Percentiles rank a stretch among this genome's conserved stretches.
Conservation (phyloP, 2,329 filamentous ascomycete species). For the Aspergillus carbonarius region DNA sequence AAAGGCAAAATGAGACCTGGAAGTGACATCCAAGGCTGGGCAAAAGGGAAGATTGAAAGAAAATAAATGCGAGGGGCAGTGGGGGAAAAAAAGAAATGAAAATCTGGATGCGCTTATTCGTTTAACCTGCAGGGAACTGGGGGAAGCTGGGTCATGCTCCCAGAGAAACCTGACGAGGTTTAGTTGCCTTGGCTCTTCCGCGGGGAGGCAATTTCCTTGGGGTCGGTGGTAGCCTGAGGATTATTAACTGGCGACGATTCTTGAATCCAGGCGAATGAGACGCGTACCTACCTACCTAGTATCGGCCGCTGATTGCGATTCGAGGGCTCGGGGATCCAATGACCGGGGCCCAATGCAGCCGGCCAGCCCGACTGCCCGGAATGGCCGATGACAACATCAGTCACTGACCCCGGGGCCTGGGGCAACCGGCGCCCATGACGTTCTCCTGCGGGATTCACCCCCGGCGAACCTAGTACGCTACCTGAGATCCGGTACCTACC, state of each 20-base stretch:
- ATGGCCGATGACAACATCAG: not conserved
- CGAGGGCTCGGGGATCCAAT: not conserved
- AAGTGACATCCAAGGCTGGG: not conserved
- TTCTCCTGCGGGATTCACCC: not conserved
- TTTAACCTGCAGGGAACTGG: not conserved
- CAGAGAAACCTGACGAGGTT: not conserved
- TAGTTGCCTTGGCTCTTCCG: not conserved
- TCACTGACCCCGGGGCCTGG: not conserved
- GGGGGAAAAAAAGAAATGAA: not conserved
- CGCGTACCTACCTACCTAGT: no score
- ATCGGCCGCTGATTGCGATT: not conserved
- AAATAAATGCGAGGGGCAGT: not conserved
- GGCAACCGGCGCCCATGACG: not conserved
- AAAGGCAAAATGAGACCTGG: not conserved
- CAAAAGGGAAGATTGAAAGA: not conserved
- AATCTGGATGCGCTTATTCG: constrained; percentile 2
- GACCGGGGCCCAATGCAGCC: not conserved
- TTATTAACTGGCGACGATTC: not conserved
- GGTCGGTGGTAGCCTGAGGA: no score
- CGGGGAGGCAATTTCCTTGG: not conserved
- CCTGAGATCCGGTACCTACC: no score
- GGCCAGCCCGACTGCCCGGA: not conserved
- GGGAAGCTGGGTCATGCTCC: not conserved
- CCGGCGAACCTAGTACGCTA: not conserved
- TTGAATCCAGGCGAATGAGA: not conserved